Conservation (phyloP, 2,329 filamentous ascomycete genomes). For the Trichophyton verrucosum region DNA sequence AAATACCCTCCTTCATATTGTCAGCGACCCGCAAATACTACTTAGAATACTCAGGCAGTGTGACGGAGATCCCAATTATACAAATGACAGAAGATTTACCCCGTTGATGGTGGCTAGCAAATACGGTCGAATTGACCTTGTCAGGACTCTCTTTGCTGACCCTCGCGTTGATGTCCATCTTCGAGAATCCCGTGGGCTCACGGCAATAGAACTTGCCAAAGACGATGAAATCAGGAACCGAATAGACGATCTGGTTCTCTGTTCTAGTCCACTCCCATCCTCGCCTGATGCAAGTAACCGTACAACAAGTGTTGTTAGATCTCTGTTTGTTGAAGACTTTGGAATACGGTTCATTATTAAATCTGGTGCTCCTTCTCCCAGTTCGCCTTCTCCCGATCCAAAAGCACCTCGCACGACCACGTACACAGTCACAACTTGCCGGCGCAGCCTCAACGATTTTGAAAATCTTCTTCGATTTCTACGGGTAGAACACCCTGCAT, state of each 20-base stretch:
- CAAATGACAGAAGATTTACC: slow-evolving; percentile 90
- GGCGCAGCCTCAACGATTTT: slow-evolving; percentile 77
- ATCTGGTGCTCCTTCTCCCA: slow-evolving; percentile 57
- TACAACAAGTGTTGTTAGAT: slow-evolving; percentile 83
- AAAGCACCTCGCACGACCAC: slow-evolving; percentile 53
- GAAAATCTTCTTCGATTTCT: slow-evolving; percentile 78
- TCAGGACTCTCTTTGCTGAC: slow-evolving; percentile 76
- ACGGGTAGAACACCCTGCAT: slow-evolving; percentile 80
- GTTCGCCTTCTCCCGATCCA: slow-evolving; percentile 34
- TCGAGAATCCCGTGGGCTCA: slow-evolving; percentile 75
- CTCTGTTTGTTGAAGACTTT: slow-evolving; percentile 94
- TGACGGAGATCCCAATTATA: slow-evolving; percentile 91
- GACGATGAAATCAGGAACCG: slow-evolving; percentile 94
- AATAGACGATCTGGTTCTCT: slow-evolving; percentile 83
- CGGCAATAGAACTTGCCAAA: slow-evolving; percentile 90
- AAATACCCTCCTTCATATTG: slow-evolving; percentile 90
- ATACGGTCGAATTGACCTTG: slow-evolving; percentile 88
- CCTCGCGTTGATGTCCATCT: slow-evolving; percentile 73
- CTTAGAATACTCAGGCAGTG: slow-evolving; percentile 64
- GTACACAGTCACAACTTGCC: slow-evolving; percentile 79
- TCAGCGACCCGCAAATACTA: slow-evolving; percentile 72
- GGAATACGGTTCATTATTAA: slow-evolving; percentile 88
- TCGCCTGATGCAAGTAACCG: slow-evolving; percentile 58
- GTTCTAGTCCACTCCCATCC: slow-evolving; percentile 48
- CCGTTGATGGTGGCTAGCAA: slow-evolving; percentile 97